Base-by-base conservation (phyloP, 495 filamentous ascomycete genomes). In the Lichenothelia convexa region DNA sequence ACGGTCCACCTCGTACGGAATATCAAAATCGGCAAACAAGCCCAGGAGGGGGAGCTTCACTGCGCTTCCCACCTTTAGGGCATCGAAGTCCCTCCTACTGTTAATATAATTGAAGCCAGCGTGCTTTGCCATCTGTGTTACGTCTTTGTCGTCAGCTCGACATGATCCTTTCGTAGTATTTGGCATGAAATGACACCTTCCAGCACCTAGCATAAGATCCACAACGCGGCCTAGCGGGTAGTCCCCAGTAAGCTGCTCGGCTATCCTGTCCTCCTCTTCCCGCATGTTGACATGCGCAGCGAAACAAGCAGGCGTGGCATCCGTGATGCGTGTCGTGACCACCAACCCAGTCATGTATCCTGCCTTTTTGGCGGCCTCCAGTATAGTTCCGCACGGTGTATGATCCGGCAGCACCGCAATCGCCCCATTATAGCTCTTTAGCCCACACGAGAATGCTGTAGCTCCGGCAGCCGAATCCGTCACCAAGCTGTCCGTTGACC, bases 251-350 rank as follows among this genome's bases (percentile, higher is more conserved):
- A 93, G 76, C 50, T 95, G 89, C 47, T 84, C 71, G 0, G 89
- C 89, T 46, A 97, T 93, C 26, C 74, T 65, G 49, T 97, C 91
- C 51, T 89, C 80, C 48, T 91, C 81, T 35, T 58, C 51, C 23
- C 89, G 71, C 37, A 68, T 57, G 41, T 83, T 77, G 1, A 83
- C 89, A 54, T 95, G 91, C 15, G 82, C 70, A 1, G 84, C 85
- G 51, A 94, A 97, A 55, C 82, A 91, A 3, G 89, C 89, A 0
- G 89, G 89, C n/a, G 89, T 97, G 8, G 89, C 89, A 59, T 97
- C 89, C 3, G 89, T 95, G 45, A 95, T 75, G 27, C 89, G 69
- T 0, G 89, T 97, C 2, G 89, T 97, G 15, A 95, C 89, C 5
- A 95, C 89, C 48, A 97, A 53, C 5, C 91, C 89, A 1, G 89